A percentile compares a stretch with the other conserved stretches of the same genome.
Evolutionary conservation across 2,329 filamentous ascomycete genomes (phyloP).

Genomic region (Penicillium sp.): DNA sequence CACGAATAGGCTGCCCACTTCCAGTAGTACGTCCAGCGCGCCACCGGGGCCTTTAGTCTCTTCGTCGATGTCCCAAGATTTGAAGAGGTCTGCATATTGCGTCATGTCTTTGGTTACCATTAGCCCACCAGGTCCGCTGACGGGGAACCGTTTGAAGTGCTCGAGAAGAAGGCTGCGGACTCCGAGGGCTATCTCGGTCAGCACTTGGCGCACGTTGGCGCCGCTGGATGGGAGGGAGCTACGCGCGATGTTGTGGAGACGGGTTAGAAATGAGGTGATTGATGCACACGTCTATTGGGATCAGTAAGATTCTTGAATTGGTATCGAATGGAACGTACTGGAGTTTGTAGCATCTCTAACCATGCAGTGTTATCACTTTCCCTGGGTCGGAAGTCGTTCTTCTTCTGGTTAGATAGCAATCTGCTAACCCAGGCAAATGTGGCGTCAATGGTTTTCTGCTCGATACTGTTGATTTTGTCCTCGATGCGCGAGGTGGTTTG

Average conservation of each 20-base stretch:
- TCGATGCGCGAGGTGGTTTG: constrained; percentile 74
- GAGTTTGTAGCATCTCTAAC: constrained; percentile 77
- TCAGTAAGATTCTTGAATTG: not conserved
- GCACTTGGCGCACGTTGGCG: constrained; percentile 77
- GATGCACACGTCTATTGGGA: constrained; percentile 64
- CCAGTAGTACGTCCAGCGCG: constrained; percentile 79
- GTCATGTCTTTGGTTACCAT: constrained; percentile 97
- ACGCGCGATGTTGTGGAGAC: constrained; percentile 61
- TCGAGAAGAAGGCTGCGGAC: constrained; percentile 78
- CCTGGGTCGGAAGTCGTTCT: constrained; percentile 83
- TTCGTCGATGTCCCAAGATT: constrained; percentile 73
- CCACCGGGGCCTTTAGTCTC: constrained; percentile 51
- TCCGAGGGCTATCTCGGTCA: constrained; percentile 77
- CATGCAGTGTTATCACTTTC: constrained; percentile 63
- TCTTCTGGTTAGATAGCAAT: constrained; percentile 74
- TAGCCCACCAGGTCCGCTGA: constrained; percentile 88
- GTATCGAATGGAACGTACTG: constrained; percentile 38
- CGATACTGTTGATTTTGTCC: constrained; percentile 72
- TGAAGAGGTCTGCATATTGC: constrained; percentile 82
- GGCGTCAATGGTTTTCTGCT: constrained; percentile 69
- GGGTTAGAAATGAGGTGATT: constrained; percentile 75
- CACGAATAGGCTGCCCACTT: constrained; percentile 94
- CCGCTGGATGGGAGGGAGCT: constrained; percentile 63
- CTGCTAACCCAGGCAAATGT: constrained; percentile 73
- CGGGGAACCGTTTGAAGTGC: constrained; percentile 90